phyloP scores from a whole-genome alignment of 495 filamentous ascomycete species.

The Penicillium desertorum region DNA sequence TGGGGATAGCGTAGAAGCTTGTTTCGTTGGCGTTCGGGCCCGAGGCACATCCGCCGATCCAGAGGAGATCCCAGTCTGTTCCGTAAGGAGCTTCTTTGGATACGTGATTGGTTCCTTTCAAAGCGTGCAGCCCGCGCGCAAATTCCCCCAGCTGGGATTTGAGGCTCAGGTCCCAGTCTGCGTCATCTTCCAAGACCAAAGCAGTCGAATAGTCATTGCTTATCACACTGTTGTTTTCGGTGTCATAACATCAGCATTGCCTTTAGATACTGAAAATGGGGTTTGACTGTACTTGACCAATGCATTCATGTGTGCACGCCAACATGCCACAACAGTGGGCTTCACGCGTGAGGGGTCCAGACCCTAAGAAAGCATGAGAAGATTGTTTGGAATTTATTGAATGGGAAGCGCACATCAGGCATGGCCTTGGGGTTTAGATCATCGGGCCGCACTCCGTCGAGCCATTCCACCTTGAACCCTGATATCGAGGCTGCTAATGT shows the following conservation, averaged over 20 bases:
- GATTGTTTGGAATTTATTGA: neutral
- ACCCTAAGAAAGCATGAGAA: conserved; percentile 11
- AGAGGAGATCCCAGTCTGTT: conserved; percentile 57
- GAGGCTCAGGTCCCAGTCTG: conserved; percentile 57
- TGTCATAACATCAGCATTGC: neutral
- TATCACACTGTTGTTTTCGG: conserved; percentile 32
- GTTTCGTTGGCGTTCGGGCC: conserved; percentile 25
- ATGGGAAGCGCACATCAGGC: conserved; percentile 18
- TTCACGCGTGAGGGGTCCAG: conserved; percentile 6
- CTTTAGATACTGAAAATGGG: neutral
- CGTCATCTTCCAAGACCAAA: conserved; percentile 58
- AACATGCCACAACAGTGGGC: conserved; percentile 27
- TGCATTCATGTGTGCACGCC: conserved; percentile 45
- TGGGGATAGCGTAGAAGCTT: conserved; percentile 31
- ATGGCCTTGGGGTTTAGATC: conserved; percentile 28
- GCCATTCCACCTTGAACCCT: conserved; percentile 53
- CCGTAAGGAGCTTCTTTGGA: conserved; percentile 52
- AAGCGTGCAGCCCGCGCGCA: conserved; percentile 27
- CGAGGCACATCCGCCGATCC: conserved; percentile 53
- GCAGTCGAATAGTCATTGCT: conserved; percentile 46
- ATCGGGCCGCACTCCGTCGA: conserved; percentile 45
- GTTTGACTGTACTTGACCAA: conserved; percentile 23
- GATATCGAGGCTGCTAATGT: conserved; percentile 51
- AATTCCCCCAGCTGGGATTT: conserved; percentile 54
- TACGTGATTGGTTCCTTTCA: conserved; percentile 28